Evolutionary conservation across 352 stramenopile species (phyloP).

Genomic region (Phytophthora constricta): DNA sequence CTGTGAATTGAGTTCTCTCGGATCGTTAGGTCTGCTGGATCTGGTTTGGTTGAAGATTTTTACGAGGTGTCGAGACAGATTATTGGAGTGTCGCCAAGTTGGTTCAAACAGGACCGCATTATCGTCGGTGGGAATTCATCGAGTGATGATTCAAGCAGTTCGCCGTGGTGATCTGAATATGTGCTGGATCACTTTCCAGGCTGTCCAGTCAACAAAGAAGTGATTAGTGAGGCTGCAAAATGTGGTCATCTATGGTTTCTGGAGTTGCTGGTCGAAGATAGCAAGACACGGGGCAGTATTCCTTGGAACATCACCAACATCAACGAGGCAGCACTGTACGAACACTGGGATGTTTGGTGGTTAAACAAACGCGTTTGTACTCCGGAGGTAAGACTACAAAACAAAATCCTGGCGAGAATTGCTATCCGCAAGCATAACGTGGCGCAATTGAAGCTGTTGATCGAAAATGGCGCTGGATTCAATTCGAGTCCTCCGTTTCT

Average conservation of each 20-base stretch:
- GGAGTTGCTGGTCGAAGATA: too few relatives aligned
- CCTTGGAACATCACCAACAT: too few relatives aligned
- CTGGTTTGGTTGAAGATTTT: conserved; percentile 16
- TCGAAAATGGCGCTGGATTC: too few relatives aligned
- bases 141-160: not conserved
- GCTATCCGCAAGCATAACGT: too few relatives aligned
- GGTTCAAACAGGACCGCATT: conserved; percentile 11
- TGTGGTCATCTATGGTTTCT: conserved; percentile 9
- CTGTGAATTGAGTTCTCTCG: conserved; percentile 5
- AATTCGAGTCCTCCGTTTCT: too few relatives aligned
- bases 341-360: too few relatives aligned
- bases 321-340: too few relatives aligned
- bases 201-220: conserved; percentile 1
- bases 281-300: too few relatives aligned
- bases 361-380: too few relatives aligned
- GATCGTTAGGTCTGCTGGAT: conserved; percentile 12
- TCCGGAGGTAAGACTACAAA: too few relatives aligned
- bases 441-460: too few relatives aligned
- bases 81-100: conserved; percentile 14
- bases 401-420: too few relatives aligned
- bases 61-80: not conserved
- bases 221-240: conserved; percentile 18
- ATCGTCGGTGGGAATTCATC: conserved; percentile 7
- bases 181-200: conserved; percentile 15
- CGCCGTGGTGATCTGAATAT: conserved; percentile 1